Evolutionary conservation across 2,329 filamentous ascomycete species (phyloP), one percentile per base, ranked within the genome.

Genomic region (Penicillium sp.): DNA sequence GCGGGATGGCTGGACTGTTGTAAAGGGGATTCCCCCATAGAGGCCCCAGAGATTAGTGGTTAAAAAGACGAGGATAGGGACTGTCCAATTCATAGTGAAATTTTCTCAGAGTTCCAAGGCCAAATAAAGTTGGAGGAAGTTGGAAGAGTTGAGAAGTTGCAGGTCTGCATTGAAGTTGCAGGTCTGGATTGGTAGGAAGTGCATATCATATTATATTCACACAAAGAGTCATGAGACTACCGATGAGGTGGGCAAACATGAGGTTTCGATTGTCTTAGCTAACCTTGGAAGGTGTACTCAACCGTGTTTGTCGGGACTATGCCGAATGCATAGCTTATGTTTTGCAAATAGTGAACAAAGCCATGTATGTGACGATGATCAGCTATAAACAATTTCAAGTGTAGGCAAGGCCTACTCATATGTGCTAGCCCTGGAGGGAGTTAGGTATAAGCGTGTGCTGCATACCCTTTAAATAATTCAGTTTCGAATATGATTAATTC

Each of bases 11-110:
- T 59, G 52, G 20, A 67, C 56, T 9, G 53, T 50, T 11, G 61
- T 66, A 33, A 60, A 58, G 1, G 65, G 65, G 35, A 67, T 56
- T 14, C 51, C 55, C n/a, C 53, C 45, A 27, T 56, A 67, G 12
- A 57, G 45, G 4, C 64, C 62, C 48, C 63, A 63, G 25, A 68
- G 44, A 33, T 60, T 65, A 29, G 60, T 49, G 6, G 53, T 51
- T 11, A 66, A 9, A 22, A 64, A 63, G 22, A 62, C 49, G 6
- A 60, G 23, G 11, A 55, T 25, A 5, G 65, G 55, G 20, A 64
- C 52, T 15, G 56, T 35, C 26, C 62, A 37, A 18, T 62, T 57
- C 64, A 64, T 67, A n/a, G 7, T 55, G 41, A 4, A 14, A 31
- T 7, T 12, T 20, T 29, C 15, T 9, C 14, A 18, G 25, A 26